Percentiles rank a stretch among this genome's conserved stretches.
Evolutionary conservation across 768 basidiomycete genomes (phyloP).

Genomic region (Phanerochaete sordida): DNA sequence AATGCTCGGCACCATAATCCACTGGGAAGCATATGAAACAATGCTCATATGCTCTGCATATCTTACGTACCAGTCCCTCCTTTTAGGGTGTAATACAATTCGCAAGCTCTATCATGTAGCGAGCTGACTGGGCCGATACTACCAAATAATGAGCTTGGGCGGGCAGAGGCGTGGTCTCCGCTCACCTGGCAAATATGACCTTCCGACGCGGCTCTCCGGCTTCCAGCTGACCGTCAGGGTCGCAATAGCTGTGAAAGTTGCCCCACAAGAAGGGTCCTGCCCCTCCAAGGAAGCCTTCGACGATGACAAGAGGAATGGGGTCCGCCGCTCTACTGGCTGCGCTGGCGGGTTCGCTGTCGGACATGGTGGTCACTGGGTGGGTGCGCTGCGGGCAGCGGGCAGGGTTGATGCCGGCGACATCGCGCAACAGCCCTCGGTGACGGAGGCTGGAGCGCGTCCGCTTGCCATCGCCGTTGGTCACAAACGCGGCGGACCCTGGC

Average conservation of each 20-base stretch:
- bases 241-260: conserved; percentile 31
- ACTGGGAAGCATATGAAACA: conserved; percentile 24
- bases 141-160: neutral
- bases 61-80: conserved; percentile 39
- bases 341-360: neutral
- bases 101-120: conserved; percentile 50
- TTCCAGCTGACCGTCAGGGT: conserved; percentile 17
- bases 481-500: neutral
- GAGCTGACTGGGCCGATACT: conserved; percentile 52
- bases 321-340: neutral
- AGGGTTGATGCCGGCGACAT: too few species aligned
- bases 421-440: neutral
- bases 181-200: conserved; percentile 29
- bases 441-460: neutral
- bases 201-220: conserved; percentile 15
- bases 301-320: conserved; percentile 39
- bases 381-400: too few species aligned
- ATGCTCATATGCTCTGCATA: neutral
- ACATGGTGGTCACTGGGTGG: neutral
- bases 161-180: neutral
- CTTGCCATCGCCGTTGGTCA: neutral
- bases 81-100: conserved; percentile 41
- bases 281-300: conserved; percentile 44
- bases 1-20: conserved; percentile 45
- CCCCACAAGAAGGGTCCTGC: conserved; percentile 38